These are phyloP conservation scores for Rhizoclosmatium sp. DNA, from an alignment of 192 early-diverging fungal species.

Conservation along the genomic window DNA sequence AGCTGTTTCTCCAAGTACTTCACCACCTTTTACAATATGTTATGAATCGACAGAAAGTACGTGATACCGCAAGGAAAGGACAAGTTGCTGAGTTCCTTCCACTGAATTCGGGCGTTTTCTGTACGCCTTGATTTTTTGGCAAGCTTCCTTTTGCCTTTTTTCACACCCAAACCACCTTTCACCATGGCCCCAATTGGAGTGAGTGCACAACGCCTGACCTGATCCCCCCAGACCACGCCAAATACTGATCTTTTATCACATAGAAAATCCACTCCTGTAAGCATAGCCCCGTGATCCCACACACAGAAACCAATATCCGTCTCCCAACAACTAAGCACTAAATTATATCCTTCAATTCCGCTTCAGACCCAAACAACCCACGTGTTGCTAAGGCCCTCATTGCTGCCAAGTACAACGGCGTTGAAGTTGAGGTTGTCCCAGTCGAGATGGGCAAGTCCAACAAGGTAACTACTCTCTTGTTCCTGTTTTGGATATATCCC, in stretches of 20 bases:
- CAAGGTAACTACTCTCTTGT: constrained; percentile 48
- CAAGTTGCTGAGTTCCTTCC: too few species aligned
- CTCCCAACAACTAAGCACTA: neutral
- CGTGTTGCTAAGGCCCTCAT: constrained; percentile 76
- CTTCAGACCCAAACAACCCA: constrained; percentile 70
- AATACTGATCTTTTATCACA: neutral
- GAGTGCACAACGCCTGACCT: neutral
- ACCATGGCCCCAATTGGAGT: constrained; percentile 33
- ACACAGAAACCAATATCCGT: neutral
- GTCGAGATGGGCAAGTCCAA: constrained; percentile 75
- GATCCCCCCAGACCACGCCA: neutral
- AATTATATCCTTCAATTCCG: neutral
- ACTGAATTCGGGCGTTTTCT: too few species aligned
- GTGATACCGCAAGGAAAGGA: too few species aligned
- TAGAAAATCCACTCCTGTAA: constrained; percentile 37
- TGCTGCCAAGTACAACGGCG: constrained; percentile 79
- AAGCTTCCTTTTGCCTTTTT: neutral
- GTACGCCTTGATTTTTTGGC: too few species aligned
- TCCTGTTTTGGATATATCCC: neutral
- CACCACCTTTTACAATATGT: too few species aligned
- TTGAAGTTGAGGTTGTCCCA: constrained; percentile 70
- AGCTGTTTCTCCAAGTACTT: too few species aligned
- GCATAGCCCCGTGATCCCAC: neutral
- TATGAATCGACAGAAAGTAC: too few species aligned
- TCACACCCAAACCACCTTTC: neutral